phyloP scores from a whole-genome alignment of 192 early-diverging fungal genomes.

The Coemansia reversa region DNA sequence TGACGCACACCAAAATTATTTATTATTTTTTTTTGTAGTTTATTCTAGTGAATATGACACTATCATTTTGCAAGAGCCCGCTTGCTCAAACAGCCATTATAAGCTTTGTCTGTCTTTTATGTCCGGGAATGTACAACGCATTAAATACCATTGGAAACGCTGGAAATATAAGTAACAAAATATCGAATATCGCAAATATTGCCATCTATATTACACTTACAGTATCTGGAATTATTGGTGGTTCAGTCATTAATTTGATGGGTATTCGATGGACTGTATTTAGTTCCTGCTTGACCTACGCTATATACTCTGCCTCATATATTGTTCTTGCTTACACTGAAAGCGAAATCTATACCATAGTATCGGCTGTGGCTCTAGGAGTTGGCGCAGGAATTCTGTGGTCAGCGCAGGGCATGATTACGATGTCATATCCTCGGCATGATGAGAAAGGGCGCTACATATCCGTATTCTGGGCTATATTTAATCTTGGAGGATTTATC shows the following conservation, averaged over 20 bases:
- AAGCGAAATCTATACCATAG: constrained; percentile 60
- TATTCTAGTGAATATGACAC: neutral
- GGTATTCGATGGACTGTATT: constrained; percentile 66
- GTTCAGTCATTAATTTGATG: constrained; percentile 72
- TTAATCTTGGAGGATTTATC: constrained; percentile 73
- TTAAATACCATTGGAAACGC: constrained; percentile 59
- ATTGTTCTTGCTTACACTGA: constrained; percentile 59
- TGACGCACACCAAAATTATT: neutral
- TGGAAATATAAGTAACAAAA: constrained; percentile 52
- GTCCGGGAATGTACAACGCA: constrained; percentile 74
- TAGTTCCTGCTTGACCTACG: constrained; percentile 63
- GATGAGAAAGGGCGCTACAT: constrained; percentile 74
- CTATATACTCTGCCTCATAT: constrained; percentile 69
- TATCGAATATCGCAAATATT: constrained; percentile 65
- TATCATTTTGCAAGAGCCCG: constrained; percentile 45
- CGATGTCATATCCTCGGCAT: constrained; percentile 79
- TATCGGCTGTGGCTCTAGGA: constrained; percentile 72
- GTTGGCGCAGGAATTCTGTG: constrained; percentile 74
- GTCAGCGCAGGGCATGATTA: constrained; percentile 71
- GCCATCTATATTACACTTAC: constrained; percentile 72
- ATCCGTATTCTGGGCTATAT: constrained; percentile 79
- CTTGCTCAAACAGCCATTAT: constrained; percentile 63
- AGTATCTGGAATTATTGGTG: constrained; percentile 68
- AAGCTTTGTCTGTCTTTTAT: constrained; percentile 68
- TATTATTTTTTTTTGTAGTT: neutral